phyloP scores from a whole-genome alignment of 805 yeast species.

The Spencermartinsiella europaea region DNA sequence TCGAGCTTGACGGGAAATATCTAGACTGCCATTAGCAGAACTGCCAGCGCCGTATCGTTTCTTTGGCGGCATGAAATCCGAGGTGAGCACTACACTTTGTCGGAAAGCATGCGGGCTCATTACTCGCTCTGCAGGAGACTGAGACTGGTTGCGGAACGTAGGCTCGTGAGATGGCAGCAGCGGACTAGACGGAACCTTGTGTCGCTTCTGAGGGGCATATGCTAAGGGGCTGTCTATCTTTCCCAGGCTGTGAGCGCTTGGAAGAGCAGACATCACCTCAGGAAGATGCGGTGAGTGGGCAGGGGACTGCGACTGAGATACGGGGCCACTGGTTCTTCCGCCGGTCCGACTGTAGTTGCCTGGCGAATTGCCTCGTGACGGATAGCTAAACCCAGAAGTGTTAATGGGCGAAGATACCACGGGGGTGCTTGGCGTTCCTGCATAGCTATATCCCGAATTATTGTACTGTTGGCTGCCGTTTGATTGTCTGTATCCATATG shows the following conservation, averaged over 20 bases:
- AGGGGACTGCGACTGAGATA: not conserved
- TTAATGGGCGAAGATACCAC: not conserved
- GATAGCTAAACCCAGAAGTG: not conserved
- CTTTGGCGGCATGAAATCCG: slow-evolving; percentile 25
- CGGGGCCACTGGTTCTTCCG: not conserved
- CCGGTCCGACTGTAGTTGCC: not conserved
- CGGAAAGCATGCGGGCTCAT: slow-evolving; percentile 24
- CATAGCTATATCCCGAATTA: too few relatives aligned
- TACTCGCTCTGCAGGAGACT: slow-evolving; percentile 12
- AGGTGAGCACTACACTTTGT: slow-evolving; percentile 16
- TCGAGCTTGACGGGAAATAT: slow-evolving; percentile 7
- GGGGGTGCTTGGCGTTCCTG: too few relatives aligned
- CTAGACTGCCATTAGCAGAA: slow-evolving; percentile 6
- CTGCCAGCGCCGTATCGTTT: slow-evolving; percentile 11
- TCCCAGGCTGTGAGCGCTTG: slow-evolving; percentile 23
- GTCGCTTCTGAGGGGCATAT: slow-evolving; percentile 21
- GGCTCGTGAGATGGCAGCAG: slow-evolving; percentile 1
- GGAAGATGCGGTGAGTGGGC: slow-evolving; percentile 14
- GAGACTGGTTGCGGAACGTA: not conserved
- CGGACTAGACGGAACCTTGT: slow-evolving; percentile 10
- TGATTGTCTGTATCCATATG: too few relatives aligned
- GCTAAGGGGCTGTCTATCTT: slow-evolving; percentile 20
- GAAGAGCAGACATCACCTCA: slow-evolving; percentile 17
- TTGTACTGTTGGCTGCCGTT: too few relatives aligned
- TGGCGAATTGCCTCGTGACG: not conserved